Percentiles rank a stretch among this genome's conserved stretches.
Evolutionary conservation across 139 green algal genomes (phyloP).

Genomic region (Chlamydomonas urium): DNA sequence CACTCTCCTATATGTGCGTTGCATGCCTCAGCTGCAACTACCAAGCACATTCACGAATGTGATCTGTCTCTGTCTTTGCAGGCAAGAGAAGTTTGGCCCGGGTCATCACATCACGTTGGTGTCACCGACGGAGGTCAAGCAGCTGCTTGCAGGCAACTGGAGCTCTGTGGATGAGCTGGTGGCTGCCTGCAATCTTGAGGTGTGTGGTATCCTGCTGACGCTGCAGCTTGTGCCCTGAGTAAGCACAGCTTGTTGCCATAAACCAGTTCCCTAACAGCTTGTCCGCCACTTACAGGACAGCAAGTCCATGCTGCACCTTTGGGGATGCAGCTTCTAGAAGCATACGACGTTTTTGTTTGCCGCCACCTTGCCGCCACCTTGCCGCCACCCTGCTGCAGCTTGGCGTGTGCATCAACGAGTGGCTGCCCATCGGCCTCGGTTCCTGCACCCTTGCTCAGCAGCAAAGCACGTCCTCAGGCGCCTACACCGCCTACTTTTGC

Average conservation of each 20-base stretch:
- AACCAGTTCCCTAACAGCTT: too few relatives aligned
- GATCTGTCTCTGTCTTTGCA: too few relatives aligned
- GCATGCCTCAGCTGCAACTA: too few relatives aligned
- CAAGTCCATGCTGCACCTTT: too few relatives aligned
- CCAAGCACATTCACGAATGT: neutral
- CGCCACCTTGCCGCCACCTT: too few relatives aligned
- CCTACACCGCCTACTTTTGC: neutral
- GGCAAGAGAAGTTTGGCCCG: slow-evolving; percentile 8
- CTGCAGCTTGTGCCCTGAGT: neutral
- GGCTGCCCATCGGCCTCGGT: slow-evolving; percentile 21
- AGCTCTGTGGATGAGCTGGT: neutral
- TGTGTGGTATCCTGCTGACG: neutral
- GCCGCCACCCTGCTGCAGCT: neutral
- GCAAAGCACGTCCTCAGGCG: neutral
- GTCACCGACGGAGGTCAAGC: slow-evolving; percentile 14
- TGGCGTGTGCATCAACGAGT: neutral
- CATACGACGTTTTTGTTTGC: too few relatives aligned
- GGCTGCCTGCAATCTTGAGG: neutral
- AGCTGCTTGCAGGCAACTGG: neutral
- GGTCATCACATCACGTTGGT: slow-evolving; percentile 31
- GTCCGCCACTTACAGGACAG: too few relatives aligned
- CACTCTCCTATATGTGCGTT: too few relatives aligned
- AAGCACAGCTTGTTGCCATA: too few relatives aligned
- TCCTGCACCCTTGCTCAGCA: neutral
- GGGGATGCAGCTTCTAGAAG: too few relatives aligned